phyloP scores from a whole-genome alignment of 345 rosid genomes.

The Bruguiera sexangula region DNA sequence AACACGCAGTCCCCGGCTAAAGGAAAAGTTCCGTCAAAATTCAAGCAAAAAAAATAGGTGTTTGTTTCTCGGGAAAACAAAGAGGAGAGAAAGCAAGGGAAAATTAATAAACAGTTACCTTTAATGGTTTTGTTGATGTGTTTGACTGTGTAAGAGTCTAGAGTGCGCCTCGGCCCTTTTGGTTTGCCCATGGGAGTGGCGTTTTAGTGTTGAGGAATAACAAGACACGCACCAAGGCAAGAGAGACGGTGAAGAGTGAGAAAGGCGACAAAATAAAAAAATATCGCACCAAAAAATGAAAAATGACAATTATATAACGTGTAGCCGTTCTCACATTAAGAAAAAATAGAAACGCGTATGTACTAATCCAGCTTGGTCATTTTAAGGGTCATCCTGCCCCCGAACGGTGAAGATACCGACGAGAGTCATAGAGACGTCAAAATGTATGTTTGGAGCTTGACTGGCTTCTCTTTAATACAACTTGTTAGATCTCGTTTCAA shows the following conservation, averaged over 20 bases:
- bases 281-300: too few species aligned
- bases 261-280: neutral
- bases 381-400: too few species aligned
- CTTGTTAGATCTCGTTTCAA: too few species aligned
- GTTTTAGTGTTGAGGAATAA: conserved; percentile 3
- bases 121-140: conserved; percentile 66
- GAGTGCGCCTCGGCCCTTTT: conserved; percentile 65
- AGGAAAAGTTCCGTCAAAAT: neutral
- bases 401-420: too few species aligned
- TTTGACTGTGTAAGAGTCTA: conserved; percentile 70
- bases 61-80: neutral
- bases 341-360: too few species aligned
- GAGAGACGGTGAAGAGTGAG: conserved; percentile 20
- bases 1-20: conserved; percentile 88
- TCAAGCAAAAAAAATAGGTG: neutral
- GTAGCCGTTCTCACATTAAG: too few species aligned
- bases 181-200: conserved; percentile 69
- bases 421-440: too few species aligned
- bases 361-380: too few species aligned
- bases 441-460: too few species aligned
- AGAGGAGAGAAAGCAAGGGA: neutral
- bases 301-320: too few species aligned
- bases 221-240: conserved; percentile 29
- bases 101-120: conserved; percentile 39
- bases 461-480: too few species aligned